Percentiles rank a stretch among this genome's conserved stretches.
These are phyloP conservation scores for Dothideomycetes sp. DNA, from an alignment of 2,329 filamentous ascomycete genomes.

Conservation along the genomic window DNA sequence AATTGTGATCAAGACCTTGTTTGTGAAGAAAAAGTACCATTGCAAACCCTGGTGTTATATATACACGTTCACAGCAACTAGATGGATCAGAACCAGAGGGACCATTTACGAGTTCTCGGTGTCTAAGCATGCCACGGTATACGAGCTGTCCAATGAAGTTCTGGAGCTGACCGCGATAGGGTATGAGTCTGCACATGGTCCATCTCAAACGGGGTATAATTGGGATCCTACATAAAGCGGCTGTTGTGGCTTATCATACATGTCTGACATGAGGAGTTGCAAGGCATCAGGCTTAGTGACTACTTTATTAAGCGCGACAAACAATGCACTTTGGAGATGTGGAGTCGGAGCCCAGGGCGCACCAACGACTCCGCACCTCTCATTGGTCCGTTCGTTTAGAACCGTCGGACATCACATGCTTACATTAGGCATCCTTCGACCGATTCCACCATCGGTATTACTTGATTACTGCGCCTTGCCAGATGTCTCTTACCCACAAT, in stretches of 20 bases:
- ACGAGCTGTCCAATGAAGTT: background rate
- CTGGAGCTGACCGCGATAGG: background rate
- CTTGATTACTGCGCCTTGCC: too few relatives aligned
- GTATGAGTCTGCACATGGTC: background rate
- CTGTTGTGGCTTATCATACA: background rate
- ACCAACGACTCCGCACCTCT: background rate
- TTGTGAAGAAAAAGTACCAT: background rate
- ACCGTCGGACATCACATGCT: background rate
- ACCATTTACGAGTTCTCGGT: background rate
- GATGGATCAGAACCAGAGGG: too few relatives aligned
- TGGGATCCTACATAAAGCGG: too few relatives aligned
- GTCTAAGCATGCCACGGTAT: background rate
- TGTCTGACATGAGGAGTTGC: background rate
- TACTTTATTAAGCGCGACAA: background rate
- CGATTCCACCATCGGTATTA: background rate
- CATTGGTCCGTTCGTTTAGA: conserved; percentile 1
- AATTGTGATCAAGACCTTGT: background rate
- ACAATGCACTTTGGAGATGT: background rate
- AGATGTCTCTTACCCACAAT: too few relatives aligned
- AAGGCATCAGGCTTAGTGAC: background rate
- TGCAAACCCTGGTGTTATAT: background rate
- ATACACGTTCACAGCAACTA: background rate
- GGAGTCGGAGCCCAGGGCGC: background rate
- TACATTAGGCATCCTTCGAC: background rate
- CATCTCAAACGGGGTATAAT: too few relatives aligned